Conservation (phyloP, 768 basidiomycete species). For the Kwoniella mangroviensis region DNA sequence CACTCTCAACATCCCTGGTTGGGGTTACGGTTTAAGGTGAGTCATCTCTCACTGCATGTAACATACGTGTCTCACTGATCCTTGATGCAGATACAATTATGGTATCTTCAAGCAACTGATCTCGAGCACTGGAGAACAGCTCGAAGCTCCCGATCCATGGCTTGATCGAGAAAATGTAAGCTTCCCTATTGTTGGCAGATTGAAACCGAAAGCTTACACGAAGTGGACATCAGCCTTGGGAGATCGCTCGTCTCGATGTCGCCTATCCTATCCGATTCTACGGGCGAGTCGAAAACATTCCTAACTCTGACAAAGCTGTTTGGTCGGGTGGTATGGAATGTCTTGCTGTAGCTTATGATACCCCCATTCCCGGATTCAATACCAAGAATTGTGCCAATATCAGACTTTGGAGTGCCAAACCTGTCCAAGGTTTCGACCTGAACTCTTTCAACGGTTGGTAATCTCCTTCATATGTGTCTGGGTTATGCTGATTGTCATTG, state of each 20-base stretch:
- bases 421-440: constrained; percentile 81
- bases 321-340: constrained; percentile 89
- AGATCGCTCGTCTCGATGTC: constrained; percentile 68
- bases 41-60: constrained; percentile 13
- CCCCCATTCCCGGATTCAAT: constrained; percentile 67
- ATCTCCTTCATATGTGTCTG: neutral
- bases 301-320: constrained; percentile 53
- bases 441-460: constrained; percentile 87
- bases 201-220: neutral
- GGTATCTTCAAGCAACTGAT: constrained; percentile 96
- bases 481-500: constrained; percentile 6
- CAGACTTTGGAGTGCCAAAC: constrained; percentile 66
- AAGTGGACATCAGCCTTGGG: no score
- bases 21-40: constrained; percentile 93
- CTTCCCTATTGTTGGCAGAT: neutral
- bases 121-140: constrained; percentile 60
- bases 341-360: constrained; percentile 88
- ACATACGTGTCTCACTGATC: constrained; percentile 1
- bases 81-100: constrained; percentile 64
- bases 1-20: constrained; percentile 85
- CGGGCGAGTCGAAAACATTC: constrained; percentile 73
- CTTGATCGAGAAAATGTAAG: constrained; percentile 53
- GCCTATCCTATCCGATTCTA: constrained; percentile 74
- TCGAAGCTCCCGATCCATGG: constrained; percentile 63
- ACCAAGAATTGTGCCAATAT: constrained; percentile 82